Percentiles rank a stretch among this genome's conserved stretches.
Evolutionary conservation across 495 filamentous ascomycete genomes (phyloP).

Genomic region (Aspergillus steynii): DNA sequence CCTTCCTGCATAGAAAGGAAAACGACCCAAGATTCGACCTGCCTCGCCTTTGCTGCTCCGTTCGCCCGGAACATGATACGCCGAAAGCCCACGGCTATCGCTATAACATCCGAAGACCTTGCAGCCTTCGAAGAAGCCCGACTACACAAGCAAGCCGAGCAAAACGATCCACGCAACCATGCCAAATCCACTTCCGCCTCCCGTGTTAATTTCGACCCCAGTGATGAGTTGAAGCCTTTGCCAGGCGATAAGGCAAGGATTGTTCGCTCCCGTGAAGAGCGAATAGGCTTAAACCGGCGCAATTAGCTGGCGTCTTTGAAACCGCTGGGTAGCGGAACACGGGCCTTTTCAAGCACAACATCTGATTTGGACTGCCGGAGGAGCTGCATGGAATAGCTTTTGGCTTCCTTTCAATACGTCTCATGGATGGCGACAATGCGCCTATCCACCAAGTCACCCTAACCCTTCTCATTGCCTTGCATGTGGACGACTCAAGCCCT

Average conservation of each 20-base stretch:
- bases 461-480: not conserved
- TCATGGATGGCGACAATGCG: too few relatives aligned
- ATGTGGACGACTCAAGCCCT: not conserved
- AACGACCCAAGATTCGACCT: not conserved
- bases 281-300: slow-evolving; percentile 44
- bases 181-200: slow-evolving; percentile 18
- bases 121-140: slow-evolving; percentile 69
- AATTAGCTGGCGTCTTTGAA: slow-evolving; percentile 18
- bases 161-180: slow-evolving; percentile 27
- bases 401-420: too few relatives aligned
- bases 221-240: slow-evolving; percentile 58
- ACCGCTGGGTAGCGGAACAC: not conserved
- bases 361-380: not conserved
- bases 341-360: not conserved
- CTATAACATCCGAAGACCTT: slow-evolving; percentile 76
- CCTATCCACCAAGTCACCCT: too few relatives aligned
- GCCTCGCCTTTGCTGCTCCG: not conserved
- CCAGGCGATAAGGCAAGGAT: slow-evolving; percentile 54
- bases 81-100: slow-evolving; percentile 74
- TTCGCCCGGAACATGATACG: slow-evolving; percentile 63
- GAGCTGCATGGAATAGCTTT: too few relatives aligned
- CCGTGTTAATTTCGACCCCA: slow-evolving; percentile 48
- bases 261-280: slow-evolving; percentile 50
- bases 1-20: not conserved
- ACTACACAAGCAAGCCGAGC: slow-evolving; percentile 30